phyloP scores from a whole-genome alignment of 1,139 yeast genomes.

The Geotrichum aggregatum region DNA sequence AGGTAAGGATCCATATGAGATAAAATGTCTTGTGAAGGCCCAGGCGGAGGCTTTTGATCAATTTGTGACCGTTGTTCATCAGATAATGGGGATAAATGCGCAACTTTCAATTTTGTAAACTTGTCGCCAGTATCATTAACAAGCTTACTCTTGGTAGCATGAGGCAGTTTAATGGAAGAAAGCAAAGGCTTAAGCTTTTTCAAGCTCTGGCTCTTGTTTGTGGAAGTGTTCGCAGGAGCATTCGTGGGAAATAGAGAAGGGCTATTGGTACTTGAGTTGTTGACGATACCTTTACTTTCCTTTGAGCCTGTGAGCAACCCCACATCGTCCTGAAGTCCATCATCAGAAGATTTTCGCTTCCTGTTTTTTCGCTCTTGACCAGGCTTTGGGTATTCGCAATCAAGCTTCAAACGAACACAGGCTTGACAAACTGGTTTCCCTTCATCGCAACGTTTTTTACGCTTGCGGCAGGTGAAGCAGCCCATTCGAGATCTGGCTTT shows the following conservation, averaged over 20 bases:
- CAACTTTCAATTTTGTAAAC: too few relatives aligned
- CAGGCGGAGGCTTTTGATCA: background rate
- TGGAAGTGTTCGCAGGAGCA: too few relatives aligned
- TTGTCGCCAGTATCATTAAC: too few relatives aligned
- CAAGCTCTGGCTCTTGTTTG: too few relatives aligned
- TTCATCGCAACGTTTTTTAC: slow-evolving; percentile 74
- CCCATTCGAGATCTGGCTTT: slow-evolving; percentile 46
- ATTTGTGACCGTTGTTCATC: background rate
- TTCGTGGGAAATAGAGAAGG: too few relatives aligned
- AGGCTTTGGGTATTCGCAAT: slow-evolving; percentile 53
- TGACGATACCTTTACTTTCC: background rate
- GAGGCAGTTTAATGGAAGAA: too few relatives aligned
- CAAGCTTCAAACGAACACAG: slow-evolving; percentile 51
- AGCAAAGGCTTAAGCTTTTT: too few relatives aligned
- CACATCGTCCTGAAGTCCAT: background rate
- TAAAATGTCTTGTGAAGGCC: background rate
- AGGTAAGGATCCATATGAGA: background rate
- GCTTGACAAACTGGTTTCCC: slow-evolving; percentile 56
- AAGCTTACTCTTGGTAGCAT: too few relatives aligned
- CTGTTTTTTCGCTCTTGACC: slow-evolving; percentile 47
- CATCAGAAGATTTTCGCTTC: slow-evolving; percentile 23
- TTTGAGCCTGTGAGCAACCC: background rate
- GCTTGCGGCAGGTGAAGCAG: slow-evolving; percentile 63
- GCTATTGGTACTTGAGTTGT: background rate
- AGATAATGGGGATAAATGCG: too few relatives aligned